A percentile compares a stretch with the other conserved stretches of the same genome.
phyloP scores from a whole-genome alignment of 495 filamentous ascomycete genomes.

The Pyronema omphalodes region DNA sequence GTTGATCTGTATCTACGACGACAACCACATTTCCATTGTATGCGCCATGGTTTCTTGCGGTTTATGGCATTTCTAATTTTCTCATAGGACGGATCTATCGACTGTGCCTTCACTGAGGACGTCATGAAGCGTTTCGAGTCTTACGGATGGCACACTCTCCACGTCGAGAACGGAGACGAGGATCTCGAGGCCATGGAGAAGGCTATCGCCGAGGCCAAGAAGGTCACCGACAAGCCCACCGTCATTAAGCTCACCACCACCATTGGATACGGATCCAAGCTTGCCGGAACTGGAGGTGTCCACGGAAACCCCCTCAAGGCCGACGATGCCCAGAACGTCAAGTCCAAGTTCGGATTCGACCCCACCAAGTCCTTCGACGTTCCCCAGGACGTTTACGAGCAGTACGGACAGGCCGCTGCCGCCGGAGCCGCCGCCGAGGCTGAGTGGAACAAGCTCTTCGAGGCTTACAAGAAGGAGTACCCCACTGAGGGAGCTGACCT shows the following conservation, averaged over 20 bases:
- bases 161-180: slow-evolving; percentile 77
- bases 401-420: slow-evolving; percentile 62
- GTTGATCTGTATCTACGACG: slow-evolving; percentile 90
- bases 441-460: slow-evolving; percentile 87
- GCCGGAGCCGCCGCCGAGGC: slow-evolving; percentile 78
- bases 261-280: slow-evolving; percentile 90
- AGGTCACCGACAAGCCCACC: slow-evolving; percentile 87
- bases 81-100: slow-evolving; percentile 65
- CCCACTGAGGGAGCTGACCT: slow-evolving; percentile 64
- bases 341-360: slow-evolving; percentile 89
- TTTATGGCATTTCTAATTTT: slow-evolving; percentile 19
- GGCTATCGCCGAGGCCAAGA: slow-evolving; percentile 67
- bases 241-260: slow-evolving; percentile 95
- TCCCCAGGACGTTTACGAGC: slow-evolving; percentile 83
- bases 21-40: slow-evolving; percentile 94
- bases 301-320: slow-evolving; percentile 90
- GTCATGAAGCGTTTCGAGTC: slow-evolving; percentile 88
- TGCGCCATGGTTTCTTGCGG: slow-evolving; percentile 10
- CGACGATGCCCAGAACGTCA: slow-evolving; percentile 80
- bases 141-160: slow-evolving; percentile 88
- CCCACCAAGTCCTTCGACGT: slow-evolving; percentile 86
- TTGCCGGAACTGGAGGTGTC: slow-evolving; percentile 83
- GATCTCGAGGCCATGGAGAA: slow-evolving; percentile 76
- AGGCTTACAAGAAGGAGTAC: slow-evolving; percentile 64
- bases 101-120: slow-evolving; percentile 91